Evolutionary conservation across 202 grass and related monocot species (phyloP).

Genomic region (Carex sylvatica): DNA sequence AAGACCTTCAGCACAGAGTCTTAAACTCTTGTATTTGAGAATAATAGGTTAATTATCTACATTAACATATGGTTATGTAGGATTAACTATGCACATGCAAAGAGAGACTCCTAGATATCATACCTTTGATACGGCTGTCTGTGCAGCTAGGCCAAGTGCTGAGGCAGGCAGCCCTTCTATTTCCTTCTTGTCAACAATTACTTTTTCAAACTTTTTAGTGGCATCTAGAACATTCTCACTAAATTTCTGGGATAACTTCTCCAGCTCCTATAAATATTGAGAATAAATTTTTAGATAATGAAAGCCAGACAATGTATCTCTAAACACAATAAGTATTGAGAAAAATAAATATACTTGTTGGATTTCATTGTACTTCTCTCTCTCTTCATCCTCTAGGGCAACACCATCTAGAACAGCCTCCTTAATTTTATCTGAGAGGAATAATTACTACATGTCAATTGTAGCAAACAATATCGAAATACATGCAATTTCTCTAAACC

Average conservation of each 20-base stretch:
- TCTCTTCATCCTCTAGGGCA: constrained; percentile 75
- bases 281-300: not conserved
- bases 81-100: not conserved
- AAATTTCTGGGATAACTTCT: constrained; percentile 85
- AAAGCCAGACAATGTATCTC: not conserved
- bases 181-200: constrained; percentile 86
- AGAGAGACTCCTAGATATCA: not conserved
- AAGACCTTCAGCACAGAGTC: not conserved
- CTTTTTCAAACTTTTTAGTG: constrained; percentile 91
- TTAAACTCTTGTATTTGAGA: not conserved
- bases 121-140: constrained; percentile 81
- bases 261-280: constrained; percentile 72
- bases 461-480: not conserved
- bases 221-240: constrained; percentile 92
- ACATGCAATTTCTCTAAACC: not conserved
- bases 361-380: constrained; percentile 86
- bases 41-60: not conserved
- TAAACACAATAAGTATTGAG: not conserved
- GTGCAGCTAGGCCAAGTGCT: constrained; percentile 83
- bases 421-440: constrained; percentile 72
- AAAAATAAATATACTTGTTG: constrained; percentile 52
- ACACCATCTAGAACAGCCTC: constrained; percentile 88
- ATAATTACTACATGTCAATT: not conserved
- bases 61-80: not conserved
- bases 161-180: constrained; percentile 75